Base-by-base conservation (phyloP, 2,329 filamentous ascomycete genomes). In the Apiospora aurea region DNA sequence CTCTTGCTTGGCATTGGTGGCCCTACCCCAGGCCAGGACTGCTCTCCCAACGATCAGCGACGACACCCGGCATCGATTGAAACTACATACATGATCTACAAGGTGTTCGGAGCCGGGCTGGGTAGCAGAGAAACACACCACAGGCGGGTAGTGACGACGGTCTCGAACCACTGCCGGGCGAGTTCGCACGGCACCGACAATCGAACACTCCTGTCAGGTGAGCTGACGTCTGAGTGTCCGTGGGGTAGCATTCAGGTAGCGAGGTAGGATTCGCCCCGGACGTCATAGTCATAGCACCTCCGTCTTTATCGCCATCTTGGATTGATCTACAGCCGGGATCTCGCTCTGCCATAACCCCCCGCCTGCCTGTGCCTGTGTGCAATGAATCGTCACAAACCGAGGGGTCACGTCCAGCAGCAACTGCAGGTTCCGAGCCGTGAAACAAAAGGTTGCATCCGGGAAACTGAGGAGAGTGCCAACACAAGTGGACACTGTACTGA, bases 171-270 rank as follows among this genome's bases (percentile, higher is more conserved):
- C 57, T 64, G 57, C 57, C 41, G 14, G 18, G 29, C 26, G 26
- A 16, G 7, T 51, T n/a, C 21, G 16, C 1, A 57, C 24, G 26
- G 24, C 51, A 57, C 51, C 18, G 51, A 21, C 26, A 21, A 21
- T 38, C 18, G 21, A 34, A n/a, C 26, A 18, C 2, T 38, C 8
- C 53, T 61, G 53, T 38, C 53, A 61, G 51, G 51, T 29, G 51
- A 57, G 26, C 51, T 57, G 51, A 57, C 51, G 51, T 57, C 51
- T 57, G 51, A 57, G 51, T 57, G 51, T 26, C 53, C 14, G 29
- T 38, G 53, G 34, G 53, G 53, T 61, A 34, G 53, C 13, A 57
- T 57, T 7, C 16, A 61, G 53, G 53, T 61, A 34, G 29, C 8
- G 5, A 61, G 53, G 53, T 61, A 34, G 53, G 8, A 57, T 57